phyloP scores from a whole-genome alignment of 345 rosid species.

The Populus deltoides region DNA sequence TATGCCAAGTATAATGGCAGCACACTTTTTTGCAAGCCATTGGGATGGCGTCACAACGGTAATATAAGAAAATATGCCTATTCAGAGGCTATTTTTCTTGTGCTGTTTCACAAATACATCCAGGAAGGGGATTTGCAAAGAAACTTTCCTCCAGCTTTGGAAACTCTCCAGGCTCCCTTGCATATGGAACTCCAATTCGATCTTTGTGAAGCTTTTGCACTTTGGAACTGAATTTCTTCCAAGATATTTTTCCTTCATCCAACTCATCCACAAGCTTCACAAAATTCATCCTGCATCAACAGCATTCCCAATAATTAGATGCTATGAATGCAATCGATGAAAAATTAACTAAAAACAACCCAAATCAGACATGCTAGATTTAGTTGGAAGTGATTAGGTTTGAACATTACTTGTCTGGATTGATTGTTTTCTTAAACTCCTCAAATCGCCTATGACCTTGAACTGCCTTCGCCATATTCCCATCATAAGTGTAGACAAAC shows the following conservation, averaged over 20 bases:
- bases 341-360: background rate
- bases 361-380: background rate
- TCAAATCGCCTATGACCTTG: slow-evolving; percentile 90
- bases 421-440: slow-evolving; percentile 80
- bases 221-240: slow-evolving; percentile 83
- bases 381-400: background rate
- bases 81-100: background rate
- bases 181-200: slow-evolving; percentile 68
- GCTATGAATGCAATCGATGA: background rate
- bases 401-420: slow-evolving; percentile 70
- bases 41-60: background rate
- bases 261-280: slow-evolving; percentile 74
- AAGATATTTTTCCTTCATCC: slow-evolving; percentile 69
- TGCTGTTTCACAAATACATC: slow-evolving; percentile 66
- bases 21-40: slow-evolving; percentile 7
- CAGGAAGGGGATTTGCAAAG: slow-evolving; percentile 83
- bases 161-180: slow-evolving; percentile 68
- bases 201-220: slow-evolving; percentile 77
- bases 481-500: slow-evolving; percentile 83
- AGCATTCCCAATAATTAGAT: background rate
- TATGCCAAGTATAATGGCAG: slow-evolving; percentile 5
- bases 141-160: slow-evolving; percentile 94
- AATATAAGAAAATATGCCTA: background rate
- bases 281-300: slow-evolving; percentile 68
- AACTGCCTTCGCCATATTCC: slow-evolving; percentile 98